Conservation (phyloP, 805 yeast species). For the Lachancea mirantina region DNA sequence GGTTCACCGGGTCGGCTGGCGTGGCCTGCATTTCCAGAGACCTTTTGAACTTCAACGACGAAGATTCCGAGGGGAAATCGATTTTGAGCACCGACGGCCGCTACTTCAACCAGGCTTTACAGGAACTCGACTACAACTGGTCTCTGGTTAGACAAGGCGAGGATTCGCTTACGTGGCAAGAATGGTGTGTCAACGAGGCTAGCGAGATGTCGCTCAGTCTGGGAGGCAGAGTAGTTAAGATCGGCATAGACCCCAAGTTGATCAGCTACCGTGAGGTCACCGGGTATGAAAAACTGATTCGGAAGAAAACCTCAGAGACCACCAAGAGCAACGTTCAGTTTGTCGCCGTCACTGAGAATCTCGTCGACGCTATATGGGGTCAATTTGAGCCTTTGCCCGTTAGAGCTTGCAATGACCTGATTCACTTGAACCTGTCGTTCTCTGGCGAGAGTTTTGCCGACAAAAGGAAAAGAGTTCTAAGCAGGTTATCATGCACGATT, state of each 20-base stretch:
- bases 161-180: slow-evolving; percentile 72
- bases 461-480: slow-evolving; percentile 47
- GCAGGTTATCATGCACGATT: slow-evolving; percentile 29
- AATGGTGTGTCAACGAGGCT: slow-evolving; percentile 60
- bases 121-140: slow-evolving; percentile 80
- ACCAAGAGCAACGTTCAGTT: slow-evolving; percentile 37
- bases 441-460: slow-evolving; percentile 58
- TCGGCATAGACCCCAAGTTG: slow-evolving; percentile 81
- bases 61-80: slow-evolving; percentile 52
- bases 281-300: slow-evolving; percentile 27
- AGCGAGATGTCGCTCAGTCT: slow-evolving; percentile 36
- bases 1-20: slow-evolving; percentile 92
- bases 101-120: slow-evolving; percentile 83
- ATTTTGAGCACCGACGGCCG: slow-evolving; percentile 90
- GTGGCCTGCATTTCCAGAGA: slow-evolving; percentile 70
- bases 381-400: slow-evolving; percentile 57
- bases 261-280: slow-evolving; percentile 41
- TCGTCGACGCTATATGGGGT: slow-evolving; percentile 72
- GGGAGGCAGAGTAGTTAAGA: slow-evolving; percentile 37
- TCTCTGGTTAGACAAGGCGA: slow-evolving; percentile 70
- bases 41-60: slow-evolving; percentile 33
- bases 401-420: slow-evolving; percentile 44
- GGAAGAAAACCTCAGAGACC: slow-evolving; percentile 19
- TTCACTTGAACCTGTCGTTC: slow-evolving; percentile 43
- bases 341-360: slow-evolving; percentile 50